Conservation (phyloP, 495 filamentous ascomycete genomes). For the Penicillium nucicola region DNA sequence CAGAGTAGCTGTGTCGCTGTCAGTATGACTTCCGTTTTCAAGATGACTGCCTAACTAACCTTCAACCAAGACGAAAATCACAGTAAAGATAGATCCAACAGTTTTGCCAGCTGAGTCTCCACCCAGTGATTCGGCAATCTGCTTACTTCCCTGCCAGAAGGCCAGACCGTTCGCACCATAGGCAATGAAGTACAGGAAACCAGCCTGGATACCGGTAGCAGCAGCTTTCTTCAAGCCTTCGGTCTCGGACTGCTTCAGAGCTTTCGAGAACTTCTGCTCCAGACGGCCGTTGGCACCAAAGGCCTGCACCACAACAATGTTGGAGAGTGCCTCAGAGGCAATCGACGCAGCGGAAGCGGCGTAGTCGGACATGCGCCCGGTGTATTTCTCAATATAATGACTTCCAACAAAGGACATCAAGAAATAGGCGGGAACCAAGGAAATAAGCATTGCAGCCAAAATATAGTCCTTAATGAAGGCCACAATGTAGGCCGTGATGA, state of each 20-base stretch:
- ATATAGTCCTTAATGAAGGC: conserved; percentile 57
- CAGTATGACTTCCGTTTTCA: background rate
- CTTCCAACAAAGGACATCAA: conserved; percentile 62
- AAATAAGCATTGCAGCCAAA: conserved; percentile 44
- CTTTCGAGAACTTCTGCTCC: conserved; percentile 51
- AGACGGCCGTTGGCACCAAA: conserved; percentile 44
- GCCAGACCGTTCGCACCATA: conserved; percentile 63
- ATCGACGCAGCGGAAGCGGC: conserved; percentile 47
- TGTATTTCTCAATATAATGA: conserved; percentile 57
- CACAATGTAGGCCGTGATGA: conserved; percentile 61
- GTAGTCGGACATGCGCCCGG: conserved; percentile 48
- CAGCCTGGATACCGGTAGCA: conserved; percentile 58
- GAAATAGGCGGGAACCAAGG: conserved; percentile 62
- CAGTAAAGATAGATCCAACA: conserved; percentile 60
- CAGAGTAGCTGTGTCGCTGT: conserved; percentile 47
- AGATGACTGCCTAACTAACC: conserved; percentile 35
- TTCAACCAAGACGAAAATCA: conserved; percentile 64
- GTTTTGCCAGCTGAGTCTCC: conserved; percentile 29
- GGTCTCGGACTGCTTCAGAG: conserved; percentile 40
- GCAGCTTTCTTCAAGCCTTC: conserved; percentile 55
- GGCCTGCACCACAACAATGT: conserved; percentile 48
- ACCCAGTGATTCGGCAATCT: conserved; percentile 47
- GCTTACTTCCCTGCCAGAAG: conserved; percentile 61
- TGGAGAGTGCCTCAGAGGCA: conserved; percentile 46
- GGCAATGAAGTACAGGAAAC: conserved; percentile 64